Evolutionary conservation across 1,284 basidiomycete genomes (phyloP).

Genomic region (Sporisorium exsertum): DNA sequence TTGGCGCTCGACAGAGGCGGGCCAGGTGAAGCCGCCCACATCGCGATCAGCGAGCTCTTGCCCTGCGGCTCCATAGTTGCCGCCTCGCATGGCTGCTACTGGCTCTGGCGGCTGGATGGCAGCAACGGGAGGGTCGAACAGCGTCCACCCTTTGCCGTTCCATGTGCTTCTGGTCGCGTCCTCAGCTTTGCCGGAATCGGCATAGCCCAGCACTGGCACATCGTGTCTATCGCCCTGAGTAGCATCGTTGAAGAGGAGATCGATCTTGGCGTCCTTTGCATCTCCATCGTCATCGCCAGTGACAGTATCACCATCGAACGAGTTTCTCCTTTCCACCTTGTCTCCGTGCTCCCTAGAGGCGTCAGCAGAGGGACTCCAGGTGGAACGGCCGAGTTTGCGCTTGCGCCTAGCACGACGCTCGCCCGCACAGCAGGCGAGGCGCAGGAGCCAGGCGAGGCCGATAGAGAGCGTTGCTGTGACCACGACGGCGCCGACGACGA

Average conservation of each 20-base stretch:
- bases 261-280: constrained; percentile 35
- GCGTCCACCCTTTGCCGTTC: constrained; percentile 46
- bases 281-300: constrained; percentile 25
- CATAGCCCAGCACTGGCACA: constrained; percentile 23
- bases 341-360: neutral
- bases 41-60: constrained; percentile 34
- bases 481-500: constrained; percentile 50
- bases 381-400: constrained; percentile 27
- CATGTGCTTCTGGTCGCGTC: constrained; percentile 30
- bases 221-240: neutral
- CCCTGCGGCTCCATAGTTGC: constrained; percentile 35
- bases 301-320: constrained; percentile 34
- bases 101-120: constrained; percentile 23
- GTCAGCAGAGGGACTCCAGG: constrained; percentile 27
- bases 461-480: constrained; percentile 39
- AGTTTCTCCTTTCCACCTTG: constrained; percentile 7
- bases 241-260: constrained; percentile 10
- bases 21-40: constrained; percentile 37
- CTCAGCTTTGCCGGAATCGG: neutral
- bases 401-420: constrained; percentile 25
- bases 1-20: constrained; percentile 29
- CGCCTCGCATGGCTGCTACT: constrained; percentile 16
- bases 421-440: constrained; percentile 34
- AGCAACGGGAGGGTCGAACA: constrained; percentile 35
- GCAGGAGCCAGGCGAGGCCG: constrained; percentile 47